Evolutionary conservation across 176 grass and related monocot species (phyloP), one percentile per base, ranked within the genome.

Genomic region (Carex littledalei): DNA sequence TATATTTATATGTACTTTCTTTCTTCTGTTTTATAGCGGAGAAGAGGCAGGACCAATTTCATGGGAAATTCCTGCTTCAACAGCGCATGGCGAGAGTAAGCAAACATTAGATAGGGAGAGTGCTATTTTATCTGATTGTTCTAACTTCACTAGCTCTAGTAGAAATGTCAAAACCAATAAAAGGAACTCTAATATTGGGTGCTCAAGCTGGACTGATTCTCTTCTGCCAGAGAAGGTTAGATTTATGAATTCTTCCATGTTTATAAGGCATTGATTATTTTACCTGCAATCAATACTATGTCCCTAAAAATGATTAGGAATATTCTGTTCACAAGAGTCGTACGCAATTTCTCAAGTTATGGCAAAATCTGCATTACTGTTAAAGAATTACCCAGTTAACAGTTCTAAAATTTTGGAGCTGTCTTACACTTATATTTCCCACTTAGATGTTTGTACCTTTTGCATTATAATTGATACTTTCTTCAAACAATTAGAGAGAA

Each of bases 41-140:
- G 81, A 93, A 88, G 91, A 94, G 87, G 85, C 91, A 55, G 95
- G 95, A 73, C 80, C 89, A 80, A 92, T 98, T 68, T 89, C 83
- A 77, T 84, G 93, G 84, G 56, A 89, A 24, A 76, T 88, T 72
- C 26, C 72, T 83, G 21, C 32, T 74, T 53, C 67, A 31, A 37
- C 52, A 14, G 80, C 31, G n/a, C 68, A 89, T 58, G 52, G 61
- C 58, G 49, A 63, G 37, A 64, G 83, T 63, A 21, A 67, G 24
- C 60, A 67, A 53, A 16, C 53, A 63, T 34, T 82, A 69, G 67
- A 87, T 53, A 79, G 21, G 54, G 72, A 86, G 22, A 59, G 74
- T 56, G 71, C 82, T 54, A 41, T 86, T 81, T 86, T 90, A 74
- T 88, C 84, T 84, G 86, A 88, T 75, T 61, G 81, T 39, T 91